Percentiles rank a stretch among this genome's conserved stretches.
Conservation (phyloP, 1,139 yeast species). For the Yamadazyma triangularis region DNA sequence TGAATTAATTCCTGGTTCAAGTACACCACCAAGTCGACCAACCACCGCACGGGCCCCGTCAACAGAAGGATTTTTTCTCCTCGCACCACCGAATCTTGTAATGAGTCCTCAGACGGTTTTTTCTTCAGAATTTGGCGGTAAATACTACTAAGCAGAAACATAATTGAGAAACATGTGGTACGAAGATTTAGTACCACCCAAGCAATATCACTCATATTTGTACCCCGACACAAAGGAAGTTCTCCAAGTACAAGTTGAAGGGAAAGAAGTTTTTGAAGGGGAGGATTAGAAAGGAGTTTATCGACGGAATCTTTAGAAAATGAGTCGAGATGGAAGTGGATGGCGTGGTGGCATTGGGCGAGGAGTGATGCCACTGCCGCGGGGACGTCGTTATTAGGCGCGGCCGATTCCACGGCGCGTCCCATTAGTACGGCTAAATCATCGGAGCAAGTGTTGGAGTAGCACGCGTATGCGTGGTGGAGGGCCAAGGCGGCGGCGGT, state of each 20-base stretch:
- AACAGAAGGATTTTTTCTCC: conserved; percentile 58
- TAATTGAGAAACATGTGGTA: conserved; percentile 67
- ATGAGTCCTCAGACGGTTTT: conserved; percentile 45
- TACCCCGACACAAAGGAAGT: conserved; percentile 32
- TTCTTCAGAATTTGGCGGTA: conserved; percentile 52
- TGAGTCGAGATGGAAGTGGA: conserved; percentile 61
- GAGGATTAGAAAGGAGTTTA: conserved; percentile 66
- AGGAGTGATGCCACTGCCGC: conserved; percentile 48
- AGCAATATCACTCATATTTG: conserved; percentile 51
- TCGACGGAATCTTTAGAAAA: conserved; percentile 66
- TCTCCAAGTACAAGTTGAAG: conserved; percentile 69
- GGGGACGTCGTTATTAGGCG: too few species aligned
- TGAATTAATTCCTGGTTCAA: conserved; percentile 64
- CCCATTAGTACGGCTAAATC: conserved; percentile 57
- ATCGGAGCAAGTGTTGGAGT: conserved; percentile 58
- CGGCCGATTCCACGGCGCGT: too few species aligned
- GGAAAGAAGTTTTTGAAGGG: conserved; percentile 60
- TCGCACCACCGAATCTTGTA: conserved; percentile 51
- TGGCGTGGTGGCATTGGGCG: conserved; percentile 64
- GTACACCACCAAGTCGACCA: conserved; percentile 63
- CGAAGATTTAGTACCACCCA: conserved; percentile 68
- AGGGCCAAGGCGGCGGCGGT: conserved; percentile 61
- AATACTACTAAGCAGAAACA: conserved; percentile 64
- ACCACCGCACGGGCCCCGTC: conserved; percentile 76
- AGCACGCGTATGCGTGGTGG: conserved; percentile 65